Base-by-base conservation (phyloP, 179 eudicot genomes). In the Sideroxylon spinosum region DNA sequence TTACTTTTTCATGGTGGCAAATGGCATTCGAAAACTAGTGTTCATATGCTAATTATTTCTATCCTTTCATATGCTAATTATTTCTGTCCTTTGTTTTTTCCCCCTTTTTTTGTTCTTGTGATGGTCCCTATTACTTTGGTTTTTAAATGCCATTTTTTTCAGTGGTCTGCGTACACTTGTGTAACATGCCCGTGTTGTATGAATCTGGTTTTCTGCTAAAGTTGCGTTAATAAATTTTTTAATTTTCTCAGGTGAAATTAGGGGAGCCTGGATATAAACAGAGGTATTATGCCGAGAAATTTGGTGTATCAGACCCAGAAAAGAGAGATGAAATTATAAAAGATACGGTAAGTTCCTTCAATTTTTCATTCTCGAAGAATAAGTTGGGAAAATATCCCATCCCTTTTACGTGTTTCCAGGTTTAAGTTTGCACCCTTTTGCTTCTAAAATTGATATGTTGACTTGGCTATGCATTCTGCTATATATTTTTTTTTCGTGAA, bases 181-280 rank as follows among this genome's bases (percentile, higher is more conserved):
- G 20, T 25, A 2, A 25, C 25, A 14, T 49, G 76, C 71, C 62
- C 7, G 49, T 25, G n/a, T 22, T 80, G 82, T 16, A 2, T 26
- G 19, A 9, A 37, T 37, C 16, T 75, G 53, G 37, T 19, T 71
- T 28, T 74, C 57, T 75, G 14, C 23, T 20, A 11, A 75, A 59
- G 62, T 49, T 52, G 3, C 50, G 37, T 37, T 44, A 29, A 22
- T 13, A 70, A 22, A 23, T 49, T 48, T 66, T 23, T 73, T 66
- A 29, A 25, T 32, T 71, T 63, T 61, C 71, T 81, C 97, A 95
- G 99, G 85, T 95, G 83, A 93, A 89, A 87, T 75, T 95, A 80
- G 98, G 97, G 81, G 94, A 93, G 86, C 94, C 98, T 85, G 99
- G 98, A 66, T 93, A 90, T 79, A 95, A 89, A 77, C 98, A 92